Evolutionary conservation across 805 yeast genomes (phyloP).

Genomic region (Nakazawaea sp.): DNA sequence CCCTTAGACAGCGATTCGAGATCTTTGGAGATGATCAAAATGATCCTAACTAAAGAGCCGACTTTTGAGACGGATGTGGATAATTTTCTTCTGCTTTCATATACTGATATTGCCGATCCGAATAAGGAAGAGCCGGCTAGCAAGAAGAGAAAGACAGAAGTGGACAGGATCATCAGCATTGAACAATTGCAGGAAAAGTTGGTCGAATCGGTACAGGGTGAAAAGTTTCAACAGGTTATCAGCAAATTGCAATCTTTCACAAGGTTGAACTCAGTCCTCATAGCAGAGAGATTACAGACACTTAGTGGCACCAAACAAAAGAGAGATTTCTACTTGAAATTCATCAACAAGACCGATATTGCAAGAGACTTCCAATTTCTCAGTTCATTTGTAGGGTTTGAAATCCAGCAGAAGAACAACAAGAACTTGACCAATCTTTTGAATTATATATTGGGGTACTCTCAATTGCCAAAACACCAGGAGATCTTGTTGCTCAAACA

Average conservation of each 20-base stretch:
- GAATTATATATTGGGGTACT: constrained; percentile 33
- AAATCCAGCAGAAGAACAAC: constrained; percentile 35
- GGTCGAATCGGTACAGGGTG: neutral
- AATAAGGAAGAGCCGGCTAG: neutral
- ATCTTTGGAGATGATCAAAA: constrained; percentile 11
- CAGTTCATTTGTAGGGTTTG: constrained; percentile 49
- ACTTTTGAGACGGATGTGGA: neutral
- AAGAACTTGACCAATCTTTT: constrained; percentile 38
- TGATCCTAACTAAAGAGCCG: neutral
- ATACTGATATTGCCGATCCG: constrained; percentile 1
- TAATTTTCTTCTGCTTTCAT: constrained; percentile 1
- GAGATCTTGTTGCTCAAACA: constrained; percentile 28
- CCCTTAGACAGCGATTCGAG: constrained; percentile 3
- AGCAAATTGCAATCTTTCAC: neutral
- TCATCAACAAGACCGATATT: constrained; percentile 25
- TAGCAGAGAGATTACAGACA: neutral
- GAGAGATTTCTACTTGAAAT: constrained; percentile 19
- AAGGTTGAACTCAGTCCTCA: neutral
- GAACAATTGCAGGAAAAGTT: neutral
- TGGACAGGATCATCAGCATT: neutral
- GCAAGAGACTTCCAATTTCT: constrained; percentile 42
- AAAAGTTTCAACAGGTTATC: neutral
- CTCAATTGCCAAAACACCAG: constrained; percentile 45
- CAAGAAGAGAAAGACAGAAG: constrained; percentile 3
- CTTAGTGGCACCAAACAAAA: constrained; percentile 15